Conservation (phyloP, 2,329 filamentous ascomycete species). For the Aspergillus aculeatinus region DNA sequence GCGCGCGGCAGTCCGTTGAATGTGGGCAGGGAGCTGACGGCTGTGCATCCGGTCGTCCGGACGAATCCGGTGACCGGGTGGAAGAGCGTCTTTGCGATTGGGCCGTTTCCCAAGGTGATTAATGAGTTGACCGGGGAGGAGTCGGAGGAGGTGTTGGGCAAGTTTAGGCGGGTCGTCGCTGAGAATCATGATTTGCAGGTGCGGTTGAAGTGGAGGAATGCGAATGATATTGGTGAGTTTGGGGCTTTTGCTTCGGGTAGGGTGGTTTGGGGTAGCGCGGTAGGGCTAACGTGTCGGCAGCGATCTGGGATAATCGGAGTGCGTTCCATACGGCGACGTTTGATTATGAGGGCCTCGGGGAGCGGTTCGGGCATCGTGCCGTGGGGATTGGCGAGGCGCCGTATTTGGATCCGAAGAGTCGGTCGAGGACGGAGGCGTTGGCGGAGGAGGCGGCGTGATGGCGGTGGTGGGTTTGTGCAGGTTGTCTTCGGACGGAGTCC, state of each 20-base stretch:
- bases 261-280: too few species aligned
- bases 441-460: not conserved
- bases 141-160: conserved; percentile 43
- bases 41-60: conserved; percentile 57
- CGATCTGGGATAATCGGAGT: conserved; percentile 59
- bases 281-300: conserved; percentile 37
- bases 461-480: too few species aligned
- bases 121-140: conserved; percentile 48
- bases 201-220: conserved; percentile 50
- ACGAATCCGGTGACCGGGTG: conserved; percentile 65
- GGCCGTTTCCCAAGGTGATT: conserved; percentile 36
- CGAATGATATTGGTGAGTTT: conserved; percentile 46
- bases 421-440: conserved; percentile 22
- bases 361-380: conserved; percentile 50
- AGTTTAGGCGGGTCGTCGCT: conserved; percentile 44
- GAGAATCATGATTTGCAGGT: conserved; percentile 55
- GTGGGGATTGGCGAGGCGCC: conserved; percentile 56
- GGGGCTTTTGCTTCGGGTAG: not conserved
- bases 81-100: conserved; percentile 56
- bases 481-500: too few species aligned
- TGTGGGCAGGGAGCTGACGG: conserved; percentile 51
- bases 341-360: conserved; percentile 51
- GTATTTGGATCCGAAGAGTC: conserved; percentile 50
- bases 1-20: conserved; percentile 57
- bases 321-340: conserved; percentile 57